A percentile compares a stretch with the other conserved stretches of the same genome.
Evolutionary conservation across 2,329 filamentous ascomycete species (phyloP).

Genomic region (Talaromyces funiculosus): DNA sequence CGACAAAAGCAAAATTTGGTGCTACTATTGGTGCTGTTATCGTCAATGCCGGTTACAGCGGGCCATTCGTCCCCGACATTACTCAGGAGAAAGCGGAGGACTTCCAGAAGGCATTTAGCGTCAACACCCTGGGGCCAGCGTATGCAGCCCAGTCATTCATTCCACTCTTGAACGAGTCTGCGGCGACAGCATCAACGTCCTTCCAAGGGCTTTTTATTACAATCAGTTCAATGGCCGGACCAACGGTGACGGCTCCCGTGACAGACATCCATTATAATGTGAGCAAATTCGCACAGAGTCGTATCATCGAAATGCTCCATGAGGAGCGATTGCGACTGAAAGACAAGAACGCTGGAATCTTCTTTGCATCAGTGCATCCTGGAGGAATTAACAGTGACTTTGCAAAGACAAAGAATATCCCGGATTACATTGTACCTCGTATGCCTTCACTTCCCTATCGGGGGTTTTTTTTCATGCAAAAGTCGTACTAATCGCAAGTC

Average conservation of each 20-base stretch:
- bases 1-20: conserved; percentile 14
- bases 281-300: conserved; percentile 33
- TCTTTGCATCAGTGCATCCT: conserved; percentile 32
- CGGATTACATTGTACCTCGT: conserved; percentile 18
- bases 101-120: conserved; percentile 31
- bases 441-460: background rate
- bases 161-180: conserved; percentile 23
- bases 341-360: background rate
- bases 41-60: conserved; percentile 26
- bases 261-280: conserved; percentile 30
- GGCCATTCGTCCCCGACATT: conserved; percentile 29
- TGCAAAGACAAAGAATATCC: conserved; percentile 23
- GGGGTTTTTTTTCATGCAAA: background rate
- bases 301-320: conserved; percentile 35
- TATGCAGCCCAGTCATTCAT: conserved; percentile 33
- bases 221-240: conserved; percentile 27
- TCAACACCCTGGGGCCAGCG: conserved; percentile 36
- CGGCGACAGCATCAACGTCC: conserved; percentile 16
- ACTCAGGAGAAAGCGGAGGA: conserved; percentile 28
- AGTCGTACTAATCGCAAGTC: background rate
- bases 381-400: conserved; percentile 34
- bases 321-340: conserved; percentile 26
- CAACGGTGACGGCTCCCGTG: conserved; percentile 34
- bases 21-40: conserved; percentile 20
- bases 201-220: conserved; percentile 25